Percentiles rank a stretch among this genome's conserved stretches.
phyloP scores from a whole-genome alignment of 371 early-diverging fungal genomes.

The Coemansia sp. region DNA sequence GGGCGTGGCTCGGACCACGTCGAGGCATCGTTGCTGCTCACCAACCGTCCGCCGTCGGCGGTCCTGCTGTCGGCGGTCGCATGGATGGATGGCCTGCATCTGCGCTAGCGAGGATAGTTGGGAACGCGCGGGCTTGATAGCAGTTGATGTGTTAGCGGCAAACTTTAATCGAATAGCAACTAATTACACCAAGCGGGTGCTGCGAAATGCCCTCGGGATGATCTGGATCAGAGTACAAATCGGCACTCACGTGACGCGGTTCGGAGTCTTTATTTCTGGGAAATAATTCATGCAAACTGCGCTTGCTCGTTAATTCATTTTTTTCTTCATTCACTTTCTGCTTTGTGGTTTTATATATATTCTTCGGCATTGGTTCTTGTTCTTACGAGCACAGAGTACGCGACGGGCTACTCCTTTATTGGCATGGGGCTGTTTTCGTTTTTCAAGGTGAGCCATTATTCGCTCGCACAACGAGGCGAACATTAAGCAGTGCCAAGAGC shows the following conservation, averaged over 20 bases:
- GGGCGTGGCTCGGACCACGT: not conserved
- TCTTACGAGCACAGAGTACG: not conserved
- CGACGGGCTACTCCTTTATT: not conserved
- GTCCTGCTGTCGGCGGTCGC: conserved; percentile 28
- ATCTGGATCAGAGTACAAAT: too few species aligned
- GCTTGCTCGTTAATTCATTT: not conserved
- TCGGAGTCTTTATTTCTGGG: too few species aligned
- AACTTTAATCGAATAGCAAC: not conserved
- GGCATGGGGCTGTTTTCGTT: conserved; percentile 45
- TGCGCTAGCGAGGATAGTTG: conserved; percentile 14
- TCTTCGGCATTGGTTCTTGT: not conserved
- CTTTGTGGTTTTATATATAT: not conserved
- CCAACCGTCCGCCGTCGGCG: conserved; percentile 22
- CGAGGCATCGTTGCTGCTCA: not conserved
- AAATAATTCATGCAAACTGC: too few species aligned
- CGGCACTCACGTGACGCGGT: too few species aligned
- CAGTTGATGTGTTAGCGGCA: too few species aligned
- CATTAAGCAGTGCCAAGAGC: not conserved
- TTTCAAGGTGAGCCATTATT: conserved; percentile 31
- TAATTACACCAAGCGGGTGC: not conserved
- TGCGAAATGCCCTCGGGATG: too few species aligned
- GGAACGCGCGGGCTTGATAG: too few species aligned
- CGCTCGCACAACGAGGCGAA: too few species aligned
- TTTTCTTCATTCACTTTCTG: not conserved
- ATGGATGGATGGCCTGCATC: conserved; percentile 48